phyloP scores from a whole-genome alignment of 2,329 filamentous ascomycete species.

The Phyllosticta citribraziliensis region DNA sequence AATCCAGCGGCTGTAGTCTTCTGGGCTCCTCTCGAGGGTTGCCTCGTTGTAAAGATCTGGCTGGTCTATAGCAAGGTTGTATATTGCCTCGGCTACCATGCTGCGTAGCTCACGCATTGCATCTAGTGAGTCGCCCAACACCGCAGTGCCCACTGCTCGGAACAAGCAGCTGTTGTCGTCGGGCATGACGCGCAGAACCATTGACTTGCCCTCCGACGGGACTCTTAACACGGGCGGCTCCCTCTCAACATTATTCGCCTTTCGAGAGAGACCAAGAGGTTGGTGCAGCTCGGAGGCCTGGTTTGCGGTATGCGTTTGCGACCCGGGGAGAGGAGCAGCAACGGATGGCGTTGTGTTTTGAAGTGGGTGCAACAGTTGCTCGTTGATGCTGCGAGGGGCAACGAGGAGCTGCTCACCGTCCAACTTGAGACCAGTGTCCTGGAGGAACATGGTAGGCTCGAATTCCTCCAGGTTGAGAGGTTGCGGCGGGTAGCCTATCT shows the following conservation, averaged over 20 bases:
- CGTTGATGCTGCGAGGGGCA: slow-evolving; percentile 34
- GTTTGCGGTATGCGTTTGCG: slow-evolving; percentile 3
- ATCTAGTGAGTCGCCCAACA: slow-evolving; percentile 55
- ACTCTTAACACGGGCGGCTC: slow-evolving; percentile 55
- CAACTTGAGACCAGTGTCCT: slow-evolving; percentile 50
- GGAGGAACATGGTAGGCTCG: slow-evolving; percentile 40
- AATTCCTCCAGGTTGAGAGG: slow-evolving; percentile 51
- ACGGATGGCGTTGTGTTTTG: slow-evolving; percentile 14
- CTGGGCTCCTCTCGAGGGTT: slow-evolving; percentile 60
- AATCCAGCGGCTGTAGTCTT: slow-evolving; percentile 75
- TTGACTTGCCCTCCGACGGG: slow-evolving; percentile 44
- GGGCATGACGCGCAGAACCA: slow-evolving; percentile 84
- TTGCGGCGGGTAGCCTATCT: slow-evolving; percentile 75
- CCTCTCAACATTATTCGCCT: slow-evolving; percentile 34
- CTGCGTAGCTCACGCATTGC: slow-evolving; percentile 63
- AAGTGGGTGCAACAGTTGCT: slow-evolving; percentile 15
- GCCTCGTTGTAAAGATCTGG: slow-evolving; percentile 64
- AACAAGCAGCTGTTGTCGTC: slow-evolving; percentile 96
- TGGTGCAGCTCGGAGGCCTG: slow-evolving; percentile 14
- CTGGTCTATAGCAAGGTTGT: slow-evolving; percentile 41
- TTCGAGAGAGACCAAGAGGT: slow-evolving; percentile 33
- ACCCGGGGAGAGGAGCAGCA: slow-evolving; percentile 17
- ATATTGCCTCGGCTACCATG: slow-evolving; percentile 70
- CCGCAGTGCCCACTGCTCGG: slow-evolving; percentile 71
- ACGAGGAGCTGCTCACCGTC: slow-evolving; percentile 63